Conservation (phyloP, 495 filamentous ascomycete genomes). For the Stereocaulon alpinum region DNA sequence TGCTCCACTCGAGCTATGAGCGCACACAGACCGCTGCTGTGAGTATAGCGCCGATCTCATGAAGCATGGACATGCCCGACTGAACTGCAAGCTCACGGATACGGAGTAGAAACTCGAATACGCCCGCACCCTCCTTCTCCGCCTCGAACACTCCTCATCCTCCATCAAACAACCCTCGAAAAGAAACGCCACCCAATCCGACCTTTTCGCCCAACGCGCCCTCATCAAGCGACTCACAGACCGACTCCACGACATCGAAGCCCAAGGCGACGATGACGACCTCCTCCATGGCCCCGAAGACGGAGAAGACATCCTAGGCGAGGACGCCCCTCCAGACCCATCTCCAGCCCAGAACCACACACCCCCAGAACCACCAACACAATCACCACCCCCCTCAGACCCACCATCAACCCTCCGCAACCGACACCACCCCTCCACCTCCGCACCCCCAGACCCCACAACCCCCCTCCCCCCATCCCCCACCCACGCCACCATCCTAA, state of each 20-base stretch:
- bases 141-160: slow-evolving; percentile 63
- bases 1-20: slow-evolving; percentile 58
- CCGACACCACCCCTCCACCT: slow-evolving; percentile 24
- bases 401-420: slow-evolving; percentile 7
- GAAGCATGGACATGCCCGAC: not conserved
- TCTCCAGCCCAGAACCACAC: slow-evolving; percentile 6
- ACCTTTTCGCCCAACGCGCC: slow-evolving; percentile 36
- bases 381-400: not conserved
- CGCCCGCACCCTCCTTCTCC: slow-evolving; percentile 63
- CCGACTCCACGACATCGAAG: slow-evolving; percentile 18
- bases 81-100: not conserved
- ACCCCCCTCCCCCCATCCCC: not conserved
- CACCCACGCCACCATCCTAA: slow-evolving; percentile 41
- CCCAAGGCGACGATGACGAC: slow-evolving; percentile 19
- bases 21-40: slow-evolving; percentile 56
- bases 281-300: slow-evolving; percentile 12
- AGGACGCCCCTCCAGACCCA: slow-evolving; percentile 4
- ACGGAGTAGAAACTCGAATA: slow-evolving; percentile 62
- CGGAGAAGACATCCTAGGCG: slow-evolving; percentile 19
- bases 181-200: slow-evolving; percentile 55
- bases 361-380: not conserved
- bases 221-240: slow-evolving; percentile 21
- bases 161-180: slow-evolving; percentile 52
- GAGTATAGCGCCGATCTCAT: slow-evolving; percentile 20
- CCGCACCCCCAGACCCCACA: slow-evolving; percentile 22